These are phyloP conservation scores for Nymphaea thermarum DNA, from an alignment of 164 flowering plant species.

Conservation along the genomic window DNA sequence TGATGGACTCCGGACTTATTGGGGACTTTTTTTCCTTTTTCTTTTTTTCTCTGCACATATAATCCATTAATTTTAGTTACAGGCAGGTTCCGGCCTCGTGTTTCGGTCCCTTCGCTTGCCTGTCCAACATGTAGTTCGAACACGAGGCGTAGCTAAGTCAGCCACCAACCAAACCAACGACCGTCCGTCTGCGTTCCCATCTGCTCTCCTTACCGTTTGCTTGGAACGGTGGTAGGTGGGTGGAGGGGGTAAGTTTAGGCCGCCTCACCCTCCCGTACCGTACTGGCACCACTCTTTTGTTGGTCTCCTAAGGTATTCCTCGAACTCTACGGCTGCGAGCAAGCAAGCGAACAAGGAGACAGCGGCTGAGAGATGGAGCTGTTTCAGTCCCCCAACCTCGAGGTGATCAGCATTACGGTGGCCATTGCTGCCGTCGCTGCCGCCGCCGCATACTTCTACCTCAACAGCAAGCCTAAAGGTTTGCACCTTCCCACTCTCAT, in stretches of 20 bases:
- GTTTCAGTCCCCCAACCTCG: slow-evolving; percentile 27
- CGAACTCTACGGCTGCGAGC: too few species aligned
- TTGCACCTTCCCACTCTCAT: neutral
- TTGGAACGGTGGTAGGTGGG: neutral
- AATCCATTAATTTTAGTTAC: too few species aligned
- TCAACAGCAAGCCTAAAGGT: slow-evolving; percentile 64
- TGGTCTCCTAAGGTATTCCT: neutral
- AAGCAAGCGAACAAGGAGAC: neutral
- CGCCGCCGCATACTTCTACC: slow-evolving; percentile 35
- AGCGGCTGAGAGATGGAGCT: slow-evolving; percentile 27
- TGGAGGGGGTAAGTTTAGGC: neutral
- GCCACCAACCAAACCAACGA: too few species aligned
- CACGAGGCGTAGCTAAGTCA: too few species aligned
- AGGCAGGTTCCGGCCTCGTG: too few species aligned
- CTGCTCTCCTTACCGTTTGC: too few species aligned
- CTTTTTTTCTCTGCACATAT: too few species aligned
- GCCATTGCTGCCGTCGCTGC: slow-evolving; percentile 51
- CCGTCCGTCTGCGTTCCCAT: too few species aligned
- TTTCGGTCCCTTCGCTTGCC: too few species aligned
- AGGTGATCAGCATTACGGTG: slow-evolving; percentile 49
- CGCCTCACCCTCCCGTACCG: neutral
- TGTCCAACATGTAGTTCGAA: too few species aligned
- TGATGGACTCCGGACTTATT: too few species aligned
- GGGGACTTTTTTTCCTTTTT: too few species aligned
- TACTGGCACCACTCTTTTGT: neutral